Base-by-base conservation (phyloP, 2,329 filamentous ascomycete genomes). In the Didymella keratinophila region DNA sequence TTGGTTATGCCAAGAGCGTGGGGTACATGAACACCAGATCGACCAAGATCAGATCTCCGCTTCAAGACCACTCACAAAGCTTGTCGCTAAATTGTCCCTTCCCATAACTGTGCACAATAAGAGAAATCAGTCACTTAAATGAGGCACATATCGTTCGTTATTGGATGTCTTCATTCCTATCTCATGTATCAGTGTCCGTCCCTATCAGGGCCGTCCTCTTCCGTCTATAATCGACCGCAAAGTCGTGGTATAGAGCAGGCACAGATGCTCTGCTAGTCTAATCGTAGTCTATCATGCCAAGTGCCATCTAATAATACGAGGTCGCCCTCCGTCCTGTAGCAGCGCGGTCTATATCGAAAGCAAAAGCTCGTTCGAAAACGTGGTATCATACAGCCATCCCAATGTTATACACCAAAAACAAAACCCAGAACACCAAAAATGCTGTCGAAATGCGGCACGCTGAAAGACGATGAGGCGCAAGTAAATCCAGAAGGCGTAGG, bases 1-100 rank as follows among this genome's bases (percentile, higher is more conserved):
- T 68, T 66, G 41, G 41, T 25, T 3, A 61, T 61, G 66, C 68
- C 64, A 67, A 68, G 68, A 43, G 58, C 62, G 66, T 67, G 66
- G 66, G 66, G 65, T 62, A 59, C 45, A 50, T 51, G 51, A 59
- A 60, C 51, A 55, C 57, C 36, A 51, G 42, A 56, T 55, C 57
- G 37, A n/a, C 21, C 23, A 27, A 23, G 44, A 49, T 53, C 43
- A 32, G 14, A 42, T 51, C 51, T 51, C 46, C 45, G 41, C 56
- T 50, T 46, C 27, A 53, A 39, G 20, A 53, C 20, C 30, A 28
- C 28, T 49, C 43, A 28, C 36, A 43, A 10, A 32, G 25, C 25
- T 46, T 47, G 10, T 23, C 16, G n/a, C 42, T 25, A 16, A 18
- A 8, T 18, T 14, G 18, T 44, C 30, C 3, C 9, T 23, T 28